Evolutionary conservation across 129 eudicot species (phyloP), one percentile per base, ranked within the genome.

Genomic region (Dittrichia graveolens): DNA sequence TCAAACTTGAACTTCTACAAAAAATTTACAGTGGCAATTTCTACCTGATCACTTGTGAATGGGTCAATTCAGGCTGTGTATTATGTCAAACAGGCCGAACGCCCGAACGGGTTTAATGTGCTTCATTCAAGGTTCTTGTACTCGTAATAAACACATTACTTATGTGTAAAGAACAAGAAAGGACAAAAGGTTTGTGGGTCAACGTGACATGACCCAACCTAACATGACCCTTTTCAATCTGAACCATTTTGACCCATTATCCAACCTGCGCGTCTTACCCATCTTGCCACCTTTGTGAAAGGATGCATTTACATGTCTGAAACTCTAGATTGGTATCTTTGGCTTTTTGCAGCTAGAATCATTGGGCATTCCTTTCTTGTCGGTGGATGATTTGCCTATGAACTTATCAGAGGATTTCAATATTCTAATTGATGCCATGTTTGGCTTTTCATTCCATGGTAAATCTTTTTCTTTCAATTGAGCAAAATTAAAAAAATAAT

Each of bases 391-490:
- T 80, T 88, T 95, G 72, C 90, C 90, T 47, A 42, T 43, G 74
- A 89, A 86, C 75, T 76, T 95, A 57, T 88, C 97, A 62, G 69
- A 77, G 34, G 87, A 81, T 71, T 95, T 88, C 79, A 96, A 95
- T 67, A 83, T 95, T 71, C 47, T 95, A 56, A 83, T 95, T 63
- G 99, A 95, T 82, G 99, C 99, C 78, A 85, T 95, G 84, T 95
- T 95, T 86, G 97, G 99, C 64, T 91, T 95, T 83, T 95, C 99
- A 48, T 95, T 95, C 63, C 89, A 83, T 67, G 99, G 99, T 95
- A 85, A 78, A 44, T 46, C 24, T 74, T 64, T 24, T 72, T 48
- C 38, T 40, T 57, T 52, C 47, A 41, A 49, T 19, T 13, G 16
- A 9, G 9, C 4, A 48, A 52, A 54, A 13, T 47, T n/a, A 42